Conservation (phyloP, 2,329 filamentous ascomycete species). For the Fusarium sp. region DNA sequence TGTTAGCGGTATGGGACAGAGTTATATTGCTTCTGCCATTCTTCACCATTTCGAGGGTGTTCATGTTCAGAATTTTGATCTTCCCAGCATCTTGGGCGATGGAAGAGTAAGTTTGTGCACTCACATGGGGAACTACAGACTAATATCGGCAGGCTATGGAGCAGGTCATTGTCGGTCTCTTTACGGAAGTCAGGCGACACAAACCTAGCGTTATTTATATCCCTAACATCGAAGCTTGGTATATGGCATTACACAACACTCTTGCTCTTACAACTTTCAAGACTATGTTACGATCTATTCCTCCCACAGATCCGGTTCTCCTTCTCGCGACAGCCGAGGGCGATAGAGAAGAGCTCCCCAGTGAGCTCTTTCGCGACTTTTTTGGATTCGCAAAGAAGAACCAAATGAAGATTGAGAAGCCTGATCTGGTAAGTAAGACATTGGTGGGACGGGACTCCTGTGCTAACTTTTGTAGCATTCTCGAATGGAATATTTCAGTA, state of each 20-base stretch:
- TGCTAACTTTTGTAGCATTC: slow-evolving; percentile 52
- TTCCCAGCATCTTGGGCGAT: slow-evolving; percentile 87
- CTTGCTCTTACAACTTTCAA: slow-evolving; percentile 83
- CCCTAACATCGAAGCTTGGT: slow-evolving; percentile 90
- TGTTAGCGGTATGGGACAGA: slow-evolving; percentile 89
- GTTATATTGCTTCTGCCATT: slow-evolving; percentile 85
- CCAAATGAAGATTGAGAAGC: slow-evolving; percentile 73
- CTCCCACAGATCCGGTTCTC: slow-evolving; percentile 90
- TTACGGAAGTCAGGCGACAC: slow-evolving; percentile 90
- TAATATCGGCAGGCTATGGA: slow-evolving; percentile 69
- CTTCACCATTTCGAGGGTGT: slow-evolving; percentile 92
- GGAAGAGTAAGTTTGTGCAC: slow-evolving; percentile 66
- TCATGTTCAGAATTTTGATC: slow-evolving; percentile 93
- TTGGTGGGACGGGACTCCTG: neutral
- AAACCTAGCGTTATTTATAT: slow-evolving; percentile 97
- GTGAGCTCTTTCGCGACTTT: slow-evolving; percentile 74
- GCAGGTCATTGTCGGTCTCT: slow-evolving; percentile 88
- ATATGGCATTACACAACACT: slow-evolving; percentile 67
- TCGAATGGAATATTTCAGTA: slow-evolving; percentile 82
- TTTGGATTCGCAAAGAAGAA: slow-evolving; percentile 90
- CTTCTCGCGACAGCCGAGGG: slow-evolving; percentile 86
- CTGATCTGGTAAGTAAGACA: slow-evolving; percentile 64
- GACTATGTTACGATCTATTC: slow-evolving; percentile 80
- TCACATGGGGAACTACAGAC: neutral
- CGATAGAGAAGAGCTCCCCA: slow-evolving; percentile 68